Conservation (phyloP, 1,284 basidiomycete genomes). For the Lentinula novae-zelandiae region DNA sequence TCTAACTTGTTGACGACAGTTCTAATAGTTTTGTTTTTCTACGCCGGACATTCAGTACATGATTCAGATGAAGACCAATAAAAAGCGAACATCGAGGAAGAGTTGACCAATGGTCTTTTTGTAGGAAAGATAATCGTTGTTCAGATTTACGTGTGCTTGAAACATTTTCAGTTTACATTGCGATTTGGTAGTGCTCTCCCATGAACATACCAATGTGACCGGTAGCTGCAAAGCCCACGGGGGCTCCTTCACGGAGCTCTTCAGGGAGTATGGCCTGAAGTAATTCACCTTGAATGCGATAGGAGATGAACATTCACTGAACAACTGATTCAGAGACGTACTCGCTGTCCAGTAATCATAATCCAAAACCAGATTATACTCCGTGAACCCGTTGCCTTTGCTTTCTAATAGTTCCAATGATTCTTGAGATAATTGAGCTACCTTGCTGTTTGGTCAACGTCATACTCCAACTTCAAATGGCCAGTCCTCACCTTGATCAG, state of each 20-base stretch:
- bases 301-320: neutral
- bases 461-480: slow-evolving; percentile 5
- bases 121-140: slow-evolving; percentile 88
- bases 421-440: slow-evolving; percentile 62
- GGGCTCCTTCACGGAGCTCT: slow-evolving; percentile 72
- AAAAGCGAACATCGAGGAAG: slow-evolving; percentile 75
- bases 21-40: slow-evolving; percentile 82
- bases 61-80: neutral
- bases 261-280: slow-evolving; percentile 76
- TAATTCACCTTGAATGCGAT: slow-evolving; percentile 11
- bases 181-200: neutral
- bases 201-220: slow-evolving; percentile 81
- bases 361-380: slow-evolving; percentile 60
- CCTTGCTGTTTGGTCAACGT: slow-evolving; percentile 36
- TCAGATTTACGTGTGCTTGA: slow-evolving; percentile 84
- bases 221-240: slow-evolving; percentile 83
- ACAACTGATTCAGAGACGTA: slow-evolving; percentile 27
- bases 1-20: slow-evolving; percentile 98
- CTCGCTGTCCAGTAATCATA: slow-evolving; percentile 88
- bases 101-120: slow-evolving; percentile 90
- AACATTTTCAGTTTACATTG: neutral
- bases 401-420: slow-evolving; percentile 51
- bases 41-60: slow-evolving; percentile 5
- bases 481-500: slow-evolving; percentile 50
- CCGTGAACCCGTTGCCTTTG: slow-evolving; percentile 52